Base-by-base conservation (phyloP, 2,329 filamentous ascomycete genomes). In the Phaeosphaeriaceae sp. region DNA sequence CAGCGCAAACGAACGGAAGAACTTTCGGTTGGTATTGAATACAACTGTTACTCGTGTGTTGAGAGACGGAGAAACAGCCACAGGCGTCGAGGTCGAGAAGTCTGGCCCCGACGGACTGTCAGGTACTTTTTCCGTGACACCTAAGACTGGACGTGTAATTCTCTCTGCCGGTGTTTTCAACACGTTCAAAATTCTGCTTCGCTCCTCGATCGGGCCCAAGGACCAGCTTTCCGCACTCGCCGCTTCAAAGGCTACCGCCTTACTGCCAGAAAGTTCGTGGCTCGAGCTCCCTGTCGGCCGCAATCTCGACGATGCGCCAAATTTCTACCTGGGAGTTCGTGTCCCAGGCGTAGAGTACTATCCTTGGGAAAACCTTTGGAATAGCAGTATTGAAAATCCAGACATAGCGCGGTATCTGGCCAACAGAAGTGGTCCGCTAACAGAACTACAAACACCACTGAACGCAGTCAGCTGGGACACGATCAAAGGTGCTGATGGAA, bases 91-190 rank as follows among this genome's bases (percentile, higher is more conserved):
- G 13, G 31, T 36, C 3, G 31, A 36, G 31, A 36, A 11, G 7
- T 36, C 31, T 3, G 31, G 31, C 3, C 3, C 6, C 13, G 31
- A 88, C 13, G 86, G 87, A 7, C 81, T 82, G 53, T 77, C 76
- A n/a, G 85, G 87, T 2, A 81, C 81, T 6, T 80, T 90, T 58
- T 85, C 84, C 11, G 72, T 90, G 52, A 86, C 85, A 11, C 70
- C 80, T 5, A 70, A 74, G 33, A 84, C 82, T 10, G 89, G 89
- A 5, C 83, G 86, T 24, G 87, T 91, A 21, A 83, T 91, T 59
- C 77, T 91, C 31, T 83, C 88, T 13, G 85, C 88, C 0, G 89
- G 89, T 36, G 80, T 88, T 0, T 89, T 91, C 61, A 86, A 86
- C 15, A 87, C 86, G 1, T 81, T 87, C 15, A 89, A 89, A 72